Percentiles rank a stretch among this genome's conserved stretches.
Conservation (phyloP, 805 yeast species). For the Kodamaea laetipori region DNA sequence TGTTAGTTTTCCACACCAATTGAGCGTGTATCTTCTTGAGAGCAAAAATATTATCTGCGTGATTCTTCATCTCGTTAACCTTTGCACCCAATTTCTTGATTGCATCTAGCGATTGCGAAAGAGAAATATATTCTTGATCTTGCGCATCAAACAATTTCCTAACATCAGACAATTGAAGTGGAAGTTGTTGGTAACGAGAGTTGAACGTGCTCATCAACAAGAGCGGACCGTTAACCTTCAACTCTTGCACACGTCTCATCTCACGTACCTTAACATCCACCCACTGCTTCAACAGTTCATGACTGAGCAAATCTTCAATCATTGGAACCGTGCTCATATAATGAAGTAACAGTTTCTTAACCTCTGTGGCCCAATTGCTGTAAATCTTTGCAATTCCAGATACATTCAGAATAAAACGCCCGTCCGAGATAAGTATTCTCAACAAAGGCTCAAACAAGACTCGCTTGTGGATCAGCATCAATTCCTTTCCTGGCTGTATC, state of each 20-base stretch:
- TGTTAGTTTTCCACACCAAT: slow-evolving; percentile 52
- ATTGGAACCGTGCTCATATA: slow-evolving; percentile 65
- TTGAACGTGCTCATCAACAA: slow-evolving; percentile 46
- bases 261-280: slow-evolving; percentile 50
- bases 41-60: slow-evolving; percentile 59
- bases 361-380: slow-evolving; percentile 62
- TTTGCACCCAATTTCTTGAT: slow-evolving; percentile 56
- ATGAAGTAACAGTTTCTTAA: slow-evolving; percentile 52
- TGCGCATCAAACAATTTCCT: slow-evolving; percentile 42
- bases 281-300: slow-evolving; percentile 62
- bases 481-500: slow-evolving; percentile 54
- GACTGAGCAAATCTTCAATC: slow-evolving; percentile 55
- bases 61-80: slow-evolving; percentile 63
- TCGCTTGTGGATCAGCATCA: slow-evolving; percentile 57
- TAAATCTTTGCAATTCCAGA: slow-evolving; percentile 59
- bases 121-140: slow-evolving; percentile 53
- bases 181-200: slow-evolving; percentile 51
- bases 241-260: slow-evolving; percentile 50
- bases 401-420: slow-evolving; percentile 61
- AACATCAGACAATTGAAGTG: slow-evolving; percentile 63
- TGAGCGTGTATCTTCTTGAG: slow-evolving; percentile 55
- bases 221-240: slow-evolving; percentile 43
- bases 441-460: slow-evolving; percentile 60
- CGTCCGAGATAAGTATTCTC: slow-evolving; percentile 57
- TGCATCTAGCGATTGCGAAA: slow-evolving; percentile 55